Evolutionary conservation across 2,329 filamentous ascomycete genomes (phyloP), one percentile per base, ranked within the genome.

Genomic region (Epichloe sibirici): DNA sequence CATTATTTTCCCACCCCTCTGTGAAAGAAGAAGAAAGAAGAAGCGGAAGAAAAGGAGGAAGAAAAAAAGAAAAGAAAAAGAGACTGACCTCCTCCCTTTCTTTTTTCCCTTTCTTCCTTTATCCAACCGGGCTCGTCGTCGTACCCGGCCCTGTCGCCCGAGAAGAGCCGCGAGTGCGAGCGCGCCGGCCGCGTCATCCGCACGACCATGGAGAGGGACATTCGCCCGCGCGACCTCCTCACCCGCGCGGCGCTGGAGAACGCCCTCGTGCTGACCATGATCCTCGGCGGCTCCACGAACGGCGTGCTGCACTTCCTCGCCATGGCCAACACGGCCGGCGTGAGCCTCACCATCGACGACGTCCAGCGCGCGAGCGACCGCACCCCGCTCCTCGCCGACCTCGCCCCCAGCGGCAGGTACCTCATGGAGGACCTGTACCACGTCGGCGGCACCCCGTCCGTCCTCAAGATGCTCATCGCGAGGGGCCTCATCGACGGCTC

Each of bases 341-440:
- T 95, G 1, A 73, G 78, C 34, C 74, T 95, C 12, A 86, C 83
- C 0, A 73, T 95, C 38, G 87, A 93, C 65, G 90, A 95, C 66
- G 78, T 95, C 62, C 85, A 90, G 66, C 78, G 86, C 56, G 84
- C 90, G 43, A 87, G 83, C 63, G 78, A 91, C 70, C 86, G 87
- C 64, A 88, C 90, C 1, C 90, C 90, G 0, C 90, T 89, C 70
- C 81, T 95, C 38, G 90, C 90, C 1, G 85, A 95, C 63, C 77
- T 95, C 13, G 86, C 88, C 0, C 91, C 91, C 0, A 86, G 80
- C 38, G 91, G 91, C 8, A 83, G 84, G 58, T 90, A 90, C 70
- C 83, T 87, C 65, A 93, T 95, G 82, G 87, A 88, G 52, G 90
- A 95, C 63, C 78, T 95, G 3, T 93, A 89, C 72, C 77, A 86